These are phyloP conservation scores for Ceratocystis lukuohia DNA, from an alignment of 2,329 filamentous ascomycete genomes.

Conservation along the genomic window DNA sequence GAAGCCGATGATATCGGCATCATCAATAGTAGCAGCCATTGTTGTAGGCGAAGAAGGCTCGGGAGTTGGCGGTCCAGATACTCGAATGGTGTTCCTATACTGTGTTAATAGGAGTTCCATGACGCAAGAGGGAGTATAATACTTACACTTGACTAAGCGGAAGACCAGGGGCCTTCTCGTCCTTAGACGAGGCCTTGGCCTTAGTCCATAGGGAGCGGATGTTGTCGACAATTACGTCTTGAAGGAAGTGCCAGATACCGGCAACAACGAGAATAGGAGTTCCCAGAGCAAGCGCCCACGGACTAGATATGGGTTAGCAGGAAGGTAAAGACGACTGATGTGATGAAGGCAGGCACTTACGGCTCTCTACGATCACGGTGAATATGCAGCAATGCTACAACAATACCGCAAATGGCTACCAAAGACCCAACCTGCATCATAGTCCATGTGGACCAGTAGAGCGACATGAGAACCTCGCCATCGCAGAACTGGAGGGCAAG, in stretches of 20 bases:
- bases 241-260: constrained; percentile 37
- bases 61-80: constrained; percentile 18
- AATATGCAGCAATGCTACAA: constrained; percentile 39
- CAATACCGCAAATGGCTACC: constrained; percentile 45
- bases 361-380: constrained; percentile 39
- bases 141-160: constrained; percentile 35
- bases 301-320: constrained; percentile 25
- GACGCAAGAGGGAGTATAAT: neutral
- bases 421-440: constrained; percentile 45
- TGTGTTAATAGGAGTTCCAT: constrained; percentile 26
- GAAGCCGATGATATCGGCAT: constrained; percentile 31
- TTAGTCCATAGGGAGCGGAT: constrained; percentile 26
- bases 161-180: constrained; percentile 24
- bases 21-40: constrained; percentile 10
- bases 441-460: constrained; percentile 50
- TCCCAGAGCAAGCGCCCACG: constrained; percentile 46
- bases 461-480: constrained; percentile 44
- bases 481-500: constrained; percentile 45
- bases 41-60: constrained; percentile 10
- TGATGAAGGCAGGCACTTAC: constrained; percentile 26
- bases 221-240: constrained; percentile 29
- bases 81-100: constrained; percentile 14
- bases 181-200: constrained; percentile 22
- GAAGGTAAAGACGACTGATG: too few relatives aligned
- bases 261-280: constrained; percentile 48